A percentile compares a stretch with the other conserved stretches of the same genome.
Evolutionary conservation across 805 yeast genomes (phyloP).

Genomic region (Yamadazyma akitaensis): DNA sequence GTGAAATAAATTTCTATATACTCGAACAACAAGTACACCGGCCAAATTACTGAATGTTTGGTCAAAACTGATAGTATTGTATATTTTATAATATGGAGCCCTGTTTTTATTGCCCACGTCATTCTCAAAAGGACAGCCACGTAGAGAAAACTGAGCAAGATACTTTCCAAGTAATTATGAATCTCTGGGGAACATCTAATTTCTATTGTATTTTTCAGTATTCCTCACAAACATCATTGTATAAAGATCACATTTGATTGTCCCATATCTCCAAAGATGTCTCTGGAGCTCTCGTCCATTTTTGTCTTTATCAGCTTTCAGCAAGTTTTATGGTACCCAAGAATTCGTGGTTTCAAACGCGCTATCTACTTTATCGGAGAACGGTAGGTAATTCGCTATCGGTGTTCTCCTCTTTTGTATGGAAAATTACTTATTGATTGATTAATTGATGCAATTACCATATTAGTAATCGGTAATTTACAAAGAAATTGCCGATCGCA

Average conservation of each 20-base stretch:
- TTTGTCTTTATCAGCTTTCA: conserved; percentile 45
- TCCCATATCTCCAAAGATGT: too few species aligned
- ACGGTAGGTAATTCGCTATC: too few species aligned
- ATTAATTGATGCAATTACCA: too few species aligned
- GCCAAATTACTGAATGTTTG: conserved; percentile 45
- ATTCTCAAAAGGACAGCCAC: conserved; percentile 38
- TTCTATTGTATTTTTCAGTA: conserved; percentile 46
- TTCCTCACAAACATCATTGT: conserved; percentile 30
- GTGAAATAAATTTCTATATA: conserved; percentile 35
- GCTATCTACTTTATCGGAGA: too few species aligned
- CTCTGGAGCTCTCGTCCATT: conserved; percentile 29
- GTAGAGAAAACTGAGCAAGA: too few species aligned
- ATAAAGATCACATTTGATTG: too few species aligned
- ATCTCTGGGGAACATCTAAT: conserved; percentile 35
- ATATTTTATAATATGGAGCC: conserved; percentile 41
- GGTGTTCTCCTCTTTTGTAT: too few species aligned
- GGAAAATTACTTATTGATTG: too few species aligned
- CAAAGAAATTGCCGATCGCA: conserved; percentile 6
- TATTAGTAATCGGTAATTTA: conserved; percentile 1
- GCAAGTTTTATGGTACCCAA: too few species aligned
- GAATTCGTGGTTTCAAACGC: not conserved
- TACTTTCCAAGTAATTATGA: too few species aligned
- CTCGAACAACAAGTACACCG: conserved; percentile 45
- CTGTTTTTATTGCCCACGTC: conserved; percentile 43
- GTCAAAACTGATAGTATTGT: conserved; percentile 41